Percentiles rank a stretch among this genome's conserved stretches.
Conservation (phyloP, 345 rosid species). For the Alliaria petiolata region DNA sequence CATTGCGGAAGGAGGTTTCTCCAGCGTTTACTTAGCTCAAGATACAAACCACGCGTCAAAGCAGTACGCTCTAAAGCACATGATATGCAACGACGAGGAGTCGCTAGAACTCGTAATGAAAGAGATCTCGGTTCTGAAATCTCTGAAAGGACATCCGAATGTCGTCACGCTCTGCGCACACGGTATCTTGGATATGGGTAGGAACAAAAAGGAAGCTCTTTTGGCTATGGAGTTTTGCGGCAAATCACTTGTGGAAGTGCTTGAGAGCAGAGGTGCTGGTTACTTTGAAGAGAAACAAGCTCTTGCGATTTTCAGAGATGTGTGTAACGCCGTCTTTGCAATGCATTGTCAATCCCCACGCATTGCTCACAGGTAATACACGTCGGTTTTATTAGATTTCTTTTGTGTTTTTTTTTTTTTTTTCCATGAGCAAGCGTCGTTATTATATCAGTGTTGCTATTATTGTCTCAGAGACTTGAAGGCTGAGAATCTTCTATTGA, state of each 20-base stretch:
- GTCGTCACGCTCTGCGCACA: conserved; percentile 66
- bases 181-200: conserved; percentile 76
- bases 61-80: conserved; percentile 95
- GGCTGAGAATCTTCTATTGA: conserved; percentile 85
- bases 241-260: conserved; percentile 72
- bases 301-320: conserved; percentile 72
- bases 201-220: conserved; percentile 80
- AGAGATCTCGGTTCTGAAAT: conserved; percentile 83
- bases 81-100: conserved; percentile 88
- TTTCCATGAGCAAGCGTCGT: neutral
- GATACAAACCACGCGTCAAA: conserved; percentile 63
- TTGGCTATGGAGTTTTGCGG: conserved; percentile 94
- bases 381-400: neutral
- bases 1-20: conserved; percentile 97
- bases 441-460: neutral
- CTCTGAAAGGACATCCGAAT: conserved; percentile 87
- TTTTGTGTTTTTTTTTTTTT: too few species aligned
- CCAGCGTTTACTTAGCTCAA: conserved; percentile 81
- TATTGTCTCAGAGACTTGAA: conserved; percentile 75
- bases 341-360: conserved; percentile 94
- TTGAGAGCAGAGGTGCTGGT: conserved; percentile 81
- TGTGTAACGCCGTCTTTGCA: conserved; percentile 91
- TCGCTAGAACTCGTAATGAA: conserved; percentile 65
- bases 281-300: conserved; percentile 87
- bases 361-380: conserved; percentile 78